Base-by-base conservation (phyloP, 2,329 filamentous ascomycete species). In the Mollisia scopiformis region DNA sequence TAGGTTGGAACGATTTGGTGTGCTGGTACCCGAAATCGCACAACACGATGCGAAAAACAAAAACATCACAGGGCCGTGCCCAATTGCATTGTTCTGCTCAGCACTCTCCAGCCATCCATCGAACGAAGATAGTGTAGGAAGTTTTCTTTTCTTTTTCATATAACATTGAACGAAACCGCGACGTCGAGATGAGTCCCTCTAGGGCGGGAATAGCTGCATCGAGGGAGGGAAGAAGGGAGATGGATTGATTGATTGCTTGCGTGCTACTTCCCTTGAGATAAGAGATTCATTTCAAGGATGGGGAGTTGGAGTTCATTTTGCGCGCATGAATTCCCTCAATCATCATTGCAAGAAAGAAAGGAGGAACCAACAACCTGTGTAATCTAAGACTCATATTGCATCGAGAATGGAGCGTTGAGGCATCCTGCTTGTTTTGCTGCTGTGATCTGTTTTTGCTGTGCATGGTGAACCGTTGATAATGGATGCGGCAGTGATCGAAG, bases 351-450 rank as follows among this genome's bases (percentile, higher is more conserved):
- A 41, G 14, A 47, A 25, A n/a, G n/a, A n/a, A n/a, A n/a, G n/a
- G n/a, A n/a, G n/a, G n/a, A n/a, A n/a, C n/a, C n/a, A n/a, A n/a
- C n/a, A 21, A 47, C 21, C 43, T 47, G 43, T 47, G 43, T 47
- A 47, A 47, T 47, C 16, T 47, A 47, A 47, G 39, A 43, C n/a
- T 10, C 39, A 30, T 54, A 59, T 55, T n/a, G 56, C 50, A 59
- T 59, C 27, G 51, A 54, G 51, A 54, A 54, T 54, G 23, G 37
- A 54, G 33, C 51, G 51, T 23, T 28, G 19, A 54, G 51, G 51
- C 31, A 41, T 41, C 25, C 25, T 35, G 31, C 31, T 35, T 35
- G 4, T 33, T 13, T 35, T 13, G 31, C 11, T 35, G 7, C 31
- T 3, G 31, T 35, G 4, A 14, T 35, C 30, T 35, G n/a, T n/a